These are phyloP conservation scores for Xylariaceae sp. DNA, from an alignment of 2,329 filamentous ascomycete genomes.

Conservation along the genomic window DNA sequence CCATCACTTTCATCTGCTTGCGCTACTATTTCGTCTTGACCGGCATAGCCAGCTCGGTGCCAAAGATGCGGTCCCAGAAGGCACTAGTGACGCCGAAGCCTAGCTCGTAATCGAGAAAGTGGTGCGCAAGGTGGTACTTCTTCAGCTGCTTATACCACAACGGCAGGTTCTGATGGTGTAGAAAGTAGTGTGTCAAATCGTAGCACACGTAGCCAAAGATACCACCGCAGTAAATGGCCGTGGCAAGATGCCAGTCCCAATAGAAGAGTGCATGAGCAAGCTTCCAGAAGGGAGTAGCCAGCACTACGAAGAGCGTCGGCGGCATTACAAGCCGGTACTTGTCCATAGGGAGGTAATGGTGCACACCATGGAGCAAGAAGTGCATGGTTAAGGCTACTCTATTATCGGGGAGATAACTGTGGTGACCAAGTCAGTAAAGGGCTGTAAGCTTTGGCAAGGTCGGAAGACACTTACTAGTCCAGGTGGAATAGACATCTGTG, in stretches of 20 bases:
- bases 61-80: slow-evolving; percentile 93
- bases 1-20: background rate
- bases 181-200: slow-evolving; percentile 96
- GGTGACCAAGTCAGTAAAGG: slow-evolving; percentile 24
- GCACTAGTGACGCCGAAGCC: slow-evolving; percentile 94
- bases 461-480: slow-evolving; percentile 63
- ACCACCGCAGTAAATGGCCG: slow-evolving; percentile 78
- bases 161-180: slow-evolving; percentile 91
- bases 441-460: background rate
- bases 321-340: slow-evolving; percentile 97
- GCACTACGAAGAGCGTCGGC: slow-evolving; percentile 75
- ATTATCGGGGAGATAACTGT: slow-evolving; percentile 84
- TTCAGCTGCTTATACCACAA: slow-evolving; percentile 87
- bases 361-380: slow-evolving; percentile 93
- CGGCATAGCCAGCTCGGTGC: slow-evolving; percentile 66
- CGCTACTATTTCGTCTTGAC: slow-evolving; percentile 29
- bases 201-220: slow-evolving; percentile 96
- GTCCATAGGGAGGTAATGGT: slow-evolving; percentile 99
- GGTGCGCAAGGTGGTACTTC: slow-evolving; percentile 95
- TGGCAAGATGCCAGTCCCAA: slow-evolving; percentile 79
- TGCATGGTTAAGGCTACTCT: slow-evolving; percentile 80
- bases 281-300: slow-evolving; percentile 90
- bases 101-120: slow-evolving; percentile 97
- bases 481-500: slow-evolving; percentile 93
- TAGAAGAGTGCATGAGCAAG: slow-evolving; percentile 78